These are phyloP conservation scores for Pseudocercospora fuligena DNA, from an alignment of 2,329 filamentous ascomycete genomes.

Conservation along the genomic window DNA sequence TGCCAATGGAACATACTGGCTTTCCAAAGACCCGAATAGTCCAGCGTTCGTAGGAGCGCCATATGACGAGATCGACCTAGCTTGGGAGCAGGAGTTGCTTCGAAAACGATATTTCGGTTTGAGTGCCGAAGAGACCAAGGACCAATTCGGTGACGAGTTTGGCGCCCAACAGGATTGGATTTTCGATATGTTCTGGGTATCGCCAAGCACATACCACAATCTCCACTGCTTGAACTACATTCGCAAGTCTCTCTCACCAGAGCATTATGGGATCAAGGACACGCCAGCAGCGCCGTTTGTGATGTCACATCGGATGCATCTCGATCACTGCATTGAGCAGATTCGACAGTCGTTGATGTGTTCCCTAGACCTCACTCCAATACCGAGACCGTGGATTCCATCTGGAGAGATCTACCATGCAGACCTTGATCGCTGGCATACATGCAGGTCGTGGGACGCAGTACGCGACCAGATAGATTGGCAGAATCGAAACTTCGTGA, in stretches of 20 bases:
- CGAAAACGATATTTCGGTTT: constrained; percentile 2
- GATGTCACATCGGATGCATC: constrained; percentile 3
- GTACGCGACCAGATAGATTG: not conserved
- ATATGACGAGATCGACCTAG: not conserved
- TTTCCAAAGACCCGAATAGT: not conserved
- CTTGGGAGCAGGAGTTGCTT: not conserved
- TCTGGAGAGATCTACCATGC: constrained; percentile 4
- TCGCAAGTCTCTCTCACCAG: constrained; percentile 2
- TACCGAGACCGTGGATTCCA: not conserved
- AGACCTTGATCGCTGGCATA: constrained; percentile 8
- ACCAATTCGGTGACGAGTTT: not conserved
- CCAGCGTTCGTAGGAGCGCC: not conserved
- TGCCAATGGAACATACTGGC: constrained; percentile 4
- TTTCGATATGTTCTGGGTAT: constrained; percentile 8
- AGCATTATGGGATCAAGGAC: not conserved
- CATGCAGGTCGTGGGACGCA: not conserved
- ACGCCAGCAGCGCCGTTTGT: not conserved
- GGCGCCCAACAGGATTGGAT: constrained; percentile 1
- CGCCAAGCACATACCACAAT: constrained; percentile 4
- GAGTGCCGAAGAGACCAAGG: not conserved
- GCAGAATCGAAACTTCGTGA: constrained; percentile 1
- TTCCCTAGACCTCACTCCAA: not conserved
- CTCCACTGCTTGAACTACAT: constrained; percentile 6
- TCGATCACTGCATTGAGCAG: constrained; percentile 7
- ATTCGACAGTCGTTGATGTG: not conserved